phyloP scores from a whole-genome alignment of 306 rosid species.

The Albizia julibrissin region DNA sequence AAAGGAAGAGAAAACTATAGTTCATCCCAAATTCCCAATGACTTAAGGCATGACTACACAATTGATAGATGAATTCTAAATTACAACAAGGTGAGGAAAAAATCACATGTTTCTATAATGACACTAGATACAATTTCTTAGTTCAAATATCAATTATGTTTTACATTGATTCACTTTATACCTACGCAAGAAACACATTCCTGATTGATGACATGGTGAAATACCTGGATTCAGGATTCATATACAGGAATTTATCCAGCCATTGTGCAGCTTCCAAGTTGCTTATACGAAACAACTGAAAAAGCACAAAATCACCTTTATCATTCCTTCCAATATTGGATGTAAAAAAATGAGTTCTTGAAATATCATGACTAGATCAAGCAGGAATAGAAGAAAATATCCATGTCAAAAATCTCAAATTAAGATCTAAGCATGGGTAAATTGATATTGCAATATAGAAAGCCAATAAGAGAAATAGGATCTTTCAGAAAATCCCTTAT shows the following conservation, averaged over 20 bases:
- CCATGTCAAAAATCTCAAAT: no score
- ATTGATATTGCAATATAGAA: no score
- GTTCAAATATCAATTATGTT: neutral
- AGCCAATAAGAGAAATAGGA: no score
- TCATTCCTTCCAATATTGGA: slow-evolving; percentile 9
- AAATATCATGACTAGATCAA: no score
- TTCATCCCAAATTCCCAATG: neutral
- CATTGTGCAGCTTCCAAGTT: slow-evolving; percentile 58
- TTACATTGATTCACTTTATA: neutral
- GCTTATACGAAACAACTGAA: slow-evolving; percentile 50
- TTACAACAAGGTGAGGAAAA: neutral
- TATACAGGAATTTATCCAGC: slow-evolving; percentile 57
- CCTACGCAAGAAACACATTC: neutral
- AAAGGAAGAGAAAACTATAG: neutral
- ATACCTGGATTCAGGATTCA: slow-evolving; percentile 58
- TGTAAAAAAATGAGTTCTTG: neutral
- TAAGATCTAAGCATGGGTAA: no score
- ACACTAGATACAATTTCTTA: neutral
- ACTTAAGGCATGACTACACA: no score
- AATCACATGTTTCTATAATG: neutral
- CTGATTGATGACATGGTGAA: neutral
- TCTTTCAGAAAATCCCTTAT: no score
- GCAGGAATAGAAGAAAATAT: no score
- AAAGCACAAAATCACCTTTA: slow-evolving; percentile 6
- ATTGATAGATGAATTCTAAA: no score